Evolutionary conservation across 768 basidiomycete species (phyloP).

Genomic region (Boletellus emodensis): DNA sequence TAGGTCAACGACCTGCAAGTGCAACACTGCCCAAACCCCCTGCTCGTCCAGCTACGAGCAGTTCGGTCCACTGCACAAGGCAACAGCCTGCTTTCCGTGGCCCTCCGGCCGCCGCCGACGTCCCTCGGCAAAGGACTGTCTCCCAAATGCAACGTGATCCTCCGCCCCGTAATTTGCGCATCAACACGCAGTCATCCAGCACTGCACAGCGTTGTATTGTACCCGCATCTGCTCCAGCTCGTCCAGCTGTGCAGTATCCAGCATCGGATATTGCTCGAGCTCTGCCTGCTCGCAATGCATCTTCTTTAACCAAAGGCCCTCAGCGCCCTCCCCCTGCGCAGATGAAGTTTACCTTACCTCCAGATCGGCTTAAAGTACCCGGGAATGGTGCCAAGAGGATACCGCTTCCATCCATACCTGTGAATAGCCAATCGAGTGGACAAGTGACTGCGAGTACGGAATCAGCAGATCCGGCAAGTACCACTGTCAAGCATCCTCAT

Average conservation of each 20-base stretch:
- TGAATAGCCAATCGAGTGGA: background rate
- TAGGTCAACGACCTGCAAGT: slow-evolving; percentile 7
- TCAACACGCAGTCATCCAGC: slow-evolving; percentile 14
- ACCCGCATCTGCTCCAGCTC: slow-evolving; percentile 10
- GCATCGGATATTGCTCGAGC: slow-evolving; percentile 1
- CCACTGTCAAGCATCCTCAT: slow-evolving; percentile 1
- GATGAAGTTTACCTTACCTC: slow-evolving; percentile 17
- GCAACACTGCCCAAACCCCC: slow-evolving; percentile 11
- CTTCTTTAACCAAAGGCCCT: slow-evolving; percentile 16
- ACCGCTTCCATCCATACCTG: slow-evolving; percentile 24
- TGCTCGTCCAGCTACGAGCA: slow-evolving; percentile 2
- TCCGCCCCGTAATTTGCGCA: slow-evolving; percentile 14
- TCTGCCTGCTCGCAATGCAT: background rate
- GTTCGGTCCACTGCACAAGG: background rate
- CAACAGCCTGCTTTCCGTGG: slow-evolving; percentile 7
- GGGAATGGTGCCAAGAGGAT: slow-evolving; percentile 32
- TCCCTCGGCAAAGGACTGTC: slow-evolving; percentile 16
- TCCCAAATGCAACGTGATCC: slow-evolving; percentile 18
- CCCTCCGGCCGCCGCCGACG: background rate
- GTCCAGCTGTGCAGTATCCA: slow-evolving; percentile 9
- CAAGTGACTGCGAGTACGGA: slow-evolving; percentile 1
- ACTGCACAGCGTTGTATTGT: slow-evolving; percentile 18
- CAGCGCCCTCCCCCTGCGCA: slow-evolving; percentile 25
- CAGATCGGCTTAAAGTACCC: slow-evolving; percentile 23
- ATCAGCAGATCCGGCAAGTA: background rate